Base-by-base conservation (phyloP, 208 protist genomes). In the Wallacemonas sp. region DNA sequence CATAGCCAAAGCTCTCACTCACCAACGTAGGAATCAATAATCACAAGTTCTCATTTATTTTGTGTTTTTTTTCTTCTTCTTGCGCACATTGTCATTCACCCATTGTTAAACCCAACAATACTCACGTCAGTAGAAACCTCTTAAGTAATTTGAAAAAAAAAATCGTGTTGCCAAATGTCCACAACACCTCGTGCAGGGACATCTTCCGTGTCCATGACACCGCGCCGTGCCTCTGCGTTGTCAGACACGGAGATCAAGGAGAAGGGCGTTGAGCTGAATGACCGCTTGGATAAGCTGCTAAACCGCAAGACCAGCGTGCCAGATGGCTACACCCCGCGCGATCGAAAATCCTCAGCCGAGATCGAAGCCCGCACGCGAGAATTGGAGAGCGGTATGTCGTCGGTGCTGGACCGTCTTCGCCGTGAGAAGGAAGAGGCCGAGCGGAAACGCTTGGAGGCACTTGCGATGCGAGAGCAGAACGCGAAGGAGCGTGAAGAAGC, bases 401-500 rank as follows among this genome's bases (percentile, higher is more conserved):
- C 36, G 19, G 51, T 31, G 0, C 51, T 58, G 30, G 51, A 42
- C 30, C 51, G 51, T 15, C 36, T 58, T 8, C 51, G 51, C 17
- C 51, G 51, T 26, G 51, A 58, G 51, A 58, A 58, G 51, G 51
- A 58, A 31, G 51, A 58, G 14, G 30, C 51, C 0, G 51, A 58
- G 31, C 51, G 51, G n/a, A 26, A 31, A 6, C 51, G 51, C 19
- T 31, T 27, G 31, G 51, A 58, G 21, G 51, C 51, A 3, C 28
- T 38, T 31, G 51, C 51, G 30, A 26, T 19, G 31, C 51, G 41
- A 12, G 30, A 58, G 51, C 30, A 42, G 51, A 33, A 58, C 30
- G 51, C 51, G 12, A 58, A 58, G 51, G 51, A 58, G 15, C 51
- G 51, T n/a, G 51, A 33, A n/a, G 51, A 58, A 31, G 51, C 51